These are phyloP conservation scores for Aureobasidium subglaciale DNA, from an alignment of 2,329 filamentous ascomycete genomes.

Conservation along the genomic window DNA sequence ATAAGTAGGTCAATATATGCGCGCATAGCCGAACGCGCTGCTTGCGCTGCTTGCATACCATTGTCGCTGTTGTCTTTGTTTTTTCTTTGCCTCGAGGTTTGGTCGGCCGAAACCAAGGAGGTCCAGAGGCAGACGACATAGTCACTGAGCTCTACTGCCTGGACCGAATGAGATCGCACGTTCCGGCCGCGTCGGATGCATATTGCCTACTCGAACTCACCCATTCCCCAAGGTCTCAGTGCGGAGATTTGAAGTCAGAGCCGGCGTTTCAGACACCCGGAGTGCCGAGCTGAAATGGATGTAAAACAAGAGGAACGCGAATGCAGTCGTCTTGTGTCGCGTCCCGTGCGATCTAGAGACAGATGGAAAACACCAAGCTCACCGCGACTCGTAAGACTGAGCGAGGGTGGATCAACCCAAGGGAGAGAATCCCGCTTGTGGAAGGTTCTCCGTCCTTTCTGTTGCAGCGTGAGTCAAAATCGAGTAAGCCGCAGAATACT, in stretches of 20 bases:
- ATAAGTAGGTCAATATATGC: slow-evolving; percentile 7
- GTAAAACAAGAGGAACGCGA: slow-evolving; percentile 1
- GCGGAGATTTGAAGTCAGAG: slow-evolving; percentile 6
- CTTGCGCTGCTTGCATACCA: not conserved
- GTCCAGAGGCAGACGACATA: not conserved
- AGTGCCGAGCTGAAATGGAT: slow-evolving; percentile 7
- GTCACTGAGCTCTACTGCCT: not conserved
- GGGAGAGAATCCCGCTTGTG: not conserved
- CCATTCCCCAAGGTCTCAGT: slow-evolving; percentile 5
- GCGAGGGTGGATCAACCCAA: not conserved
- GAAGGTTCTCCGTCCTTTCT: slow-evolving; percentile 6
- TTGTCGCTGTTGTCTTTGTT: not conserved
- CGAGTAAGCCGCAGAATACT: slow-evolving; percentile 10
- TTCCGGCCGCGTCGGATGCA: slow-evolving; percentile 5
- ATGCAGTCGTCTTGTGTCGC: slow-evolving; percentile 7
- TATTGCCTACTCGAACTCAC: not conserved
- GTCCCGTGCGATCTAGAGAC: not conserved
- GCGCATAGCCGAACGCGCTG: slow-evolving; percentile 2
- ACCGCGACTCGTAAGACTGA: slow-evolving; percentile 3
- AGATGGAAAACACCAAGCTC: not conserved
- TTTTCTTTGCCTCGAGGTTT: not conserved
- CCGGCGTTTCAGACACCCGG: slow-evolving; percentile 7
- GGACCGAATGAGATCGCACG: slow-evolving; percentile 1
- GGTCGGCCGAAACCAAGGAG: not conserved
- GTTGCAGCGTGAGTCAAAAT: slow-evolving; percentile 7